Evolutionary conservation across 2,329 filamentous ascomycete genomes (phyloP).

Genomic region (Alternaria incomplexa): DNA sequence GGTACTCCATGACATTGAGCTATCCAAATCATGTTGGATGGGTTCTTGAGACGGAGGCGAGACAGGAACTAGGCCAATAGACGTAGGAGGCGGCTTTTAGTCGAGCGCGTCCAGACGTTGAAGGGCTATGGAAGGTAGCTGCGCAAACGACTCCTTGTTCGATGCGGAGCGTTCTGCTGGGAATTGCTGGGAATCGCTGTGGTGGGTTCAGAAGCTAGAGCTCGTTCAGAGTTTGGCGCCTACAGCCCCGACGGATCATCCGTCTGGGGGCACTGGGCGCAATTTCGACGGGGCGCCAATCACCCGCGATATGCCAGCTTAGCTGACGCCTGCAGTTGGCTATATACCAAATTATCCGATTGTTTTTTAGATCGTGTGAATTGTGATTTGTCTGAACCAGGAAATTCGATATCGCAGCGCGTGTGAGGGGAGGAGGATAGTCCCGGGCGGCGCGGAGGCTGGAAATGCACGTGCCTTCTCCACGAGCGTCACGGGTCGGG

Average conservation of each 20-base stretch:
- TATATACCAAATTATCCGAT: slow-evolving; percentile 25
- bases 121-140: slow-evolving; percentile 8
- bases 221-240: background rate
- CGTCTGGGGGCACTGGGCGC: background rate
- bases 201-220: no score
- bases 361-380: slow-evolving; percentile 24
- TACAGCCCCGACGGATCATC: background rate
- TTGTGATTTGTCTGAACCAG: slow-evolving; percentile 38
- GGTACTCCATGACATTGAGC: slow-evolving; percentile 30
- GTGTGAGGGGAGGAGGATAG: background rate
- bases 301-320: slow-evolving; percentile 4
- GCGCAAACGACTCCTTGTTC: background rate
- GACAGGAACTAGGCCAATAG: slow-evolving; percentile 38
- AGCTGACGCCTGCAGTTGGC: slow-evolving; percentile 35
- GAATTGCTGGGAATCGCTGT: no score
- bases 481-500: background rate
- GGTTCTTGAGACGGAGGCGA: slow-evolving; percentile 40
- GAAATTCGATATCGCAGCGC: slow-evolving; percentile 17
- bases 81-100: slow-evolving; percentile 11
- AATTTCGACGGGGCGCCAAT: slow-evolving; percentile 16
- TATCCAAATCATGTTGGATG: slow-evolving; percentile 27
- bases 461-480: background rate
- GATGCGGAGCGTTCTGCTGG: background rate
- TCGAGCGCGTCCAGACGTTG: slow-evolving; percentile 10
- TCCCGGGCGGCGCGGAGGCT: background rate